Conservation (phyloP, 805 yeast genomes). For the Candida oleophila region DNA sequence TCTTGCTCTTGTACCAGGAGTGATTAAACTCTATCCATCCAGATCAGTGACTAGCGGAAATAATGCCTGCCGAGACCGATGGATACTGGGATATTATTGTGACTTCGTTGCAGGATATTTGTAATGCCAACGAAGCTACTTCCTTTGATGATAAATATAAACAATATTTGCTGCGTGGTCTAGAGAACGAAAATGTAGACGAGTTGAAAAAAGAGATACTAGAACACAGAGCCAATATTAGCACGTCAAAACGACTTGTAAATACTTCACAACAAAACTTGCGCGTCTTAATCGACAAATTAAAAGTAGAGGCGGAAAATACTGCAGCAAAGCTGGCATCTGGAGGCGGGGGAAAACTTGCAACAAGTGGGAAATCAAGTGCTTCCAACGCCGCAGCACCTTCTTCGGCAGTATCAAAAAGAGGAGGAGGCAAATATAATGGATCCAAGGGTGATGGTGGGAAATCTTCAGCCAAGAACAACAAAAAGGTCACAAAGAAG, state of each 20-base stretch:
- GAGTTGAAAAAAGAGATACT: slow-evolving; percentile 39
- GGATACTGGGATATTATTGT: slow-evolving; percentile 70
- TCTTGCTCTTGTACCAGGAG: no score
- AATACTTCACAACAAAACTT: slow-evolving; percentile 47
- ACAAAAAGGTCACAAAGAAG: slow-evolving; percentile 19
- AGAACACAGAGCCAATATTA: slow-evolving; percentile 58
- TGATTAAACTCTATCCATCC: no score
- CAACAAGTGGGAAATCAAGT: not conserved
- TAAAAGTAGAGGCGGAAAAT: slow-evolving; percentile 17
- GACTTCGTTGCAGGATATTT: slow-evolving; percentile 66
- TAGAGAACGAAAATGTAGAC: slow-evolving; percentile 27
- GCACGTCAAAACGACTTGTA: slow-evolving; percentile 42
- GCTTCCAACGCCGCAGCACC: slow-evolving; percentile 7
- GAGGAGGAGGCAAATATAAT: slow-evolving; percentile 11
- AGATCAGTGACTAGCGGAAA: no score
- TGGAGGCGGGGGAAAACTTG: not conserved
- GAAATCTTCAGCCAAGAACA: slow-evolving; percentile 6
- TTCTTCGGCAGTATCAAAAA: slow-evolving; percentile 5
- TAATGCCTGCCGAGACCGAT: slow-evolving; percentile 34
- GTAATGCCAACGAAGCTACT: slow-evolving; percentile 56
- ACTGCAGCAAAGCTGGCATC: slow-evolving; percentile 5
- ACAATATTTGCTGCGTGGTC: slow-evolving; percentile 12
- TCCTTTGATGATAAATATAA: slow-evolving; percentile 45
- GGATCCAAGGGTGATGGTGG: not conserved
- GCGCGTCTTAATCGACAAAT: slow-evolving; percentile 38